A percentile compares a stretch with the other conserved stretches of the same genome.
Conservation (phyloP, 1,284 basidiomycete species). For the Irpex rosettiformis region DNA sequence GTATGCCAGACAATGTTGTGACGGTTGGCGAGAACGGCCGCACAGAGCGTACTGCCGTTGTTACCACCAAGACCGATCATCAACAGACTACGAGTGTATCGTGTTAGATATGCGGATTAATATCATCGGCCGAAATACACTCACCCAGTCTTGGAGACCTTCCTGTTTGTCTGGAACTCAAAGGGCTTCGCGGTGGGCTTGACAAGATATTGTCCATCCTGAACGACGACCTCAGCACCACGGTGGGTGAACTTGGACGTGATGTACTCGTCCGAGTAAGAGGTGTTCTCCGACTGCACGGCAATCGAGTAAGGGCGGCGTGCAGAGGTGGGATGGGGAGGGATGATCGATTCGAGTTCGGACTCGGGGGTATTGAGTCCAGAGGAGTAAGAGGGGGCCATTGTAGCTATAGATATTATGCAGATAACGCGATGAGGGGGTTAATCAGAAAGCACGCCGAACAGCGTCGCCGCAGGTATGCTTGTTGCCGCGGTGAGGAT, state of each 20-base stretch:
- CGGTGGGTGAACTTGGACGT: constrained; percentile 84
- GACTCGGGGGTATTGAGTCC: constrained; percentile 66
- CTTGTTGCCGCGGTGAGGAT: constrained; percentile 72
- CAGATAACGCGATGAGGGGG: constrained; percentile 17
- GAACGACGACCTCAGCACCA: constrained; percentile 70
- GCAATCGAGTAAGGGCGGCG: constrained; percentile 76
- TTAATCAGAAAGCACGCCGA: constrained; percentile 43
- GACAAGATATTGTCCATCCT: constrained; percentile 69
- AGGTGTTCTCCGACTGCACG: constrained; percentile 82
- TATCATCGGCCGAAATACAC: constrained; percentile 31
- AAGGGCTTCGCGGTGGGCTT: constrained; percentile 76
- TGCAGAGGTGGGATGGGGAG: constrained; percentile 83
- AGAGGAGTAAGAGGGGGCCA: constrained; percentile 57
- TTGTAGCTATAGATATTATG: constrained; percentile 26
- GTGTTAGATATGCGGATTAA: constrained; percentile 5
- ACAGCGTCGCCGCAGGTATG: constrained; percentile 66
- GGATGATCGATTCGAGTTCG: constrained; percentile 58
- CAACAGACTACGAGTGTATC: constrained; percentile 69
- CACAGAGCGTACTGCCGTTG: constrained; percentile 94
- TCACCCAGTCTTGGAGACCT: constrained; percentile 91
- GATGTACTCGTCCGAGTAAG: constrained; percentile 81
- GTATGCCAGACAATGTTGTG: constrained; percentile 96
- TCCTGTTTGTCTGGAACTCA: constrained; percentile 90
- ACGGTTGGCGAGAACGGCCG: constrained; percentile 94
- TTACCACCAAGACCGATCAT: constrained; percentile 97